Evolutionary conservation across 768 basidiomycete genomes (phyloP).

Genomic region (Tephrocybe sp.): DNA sequence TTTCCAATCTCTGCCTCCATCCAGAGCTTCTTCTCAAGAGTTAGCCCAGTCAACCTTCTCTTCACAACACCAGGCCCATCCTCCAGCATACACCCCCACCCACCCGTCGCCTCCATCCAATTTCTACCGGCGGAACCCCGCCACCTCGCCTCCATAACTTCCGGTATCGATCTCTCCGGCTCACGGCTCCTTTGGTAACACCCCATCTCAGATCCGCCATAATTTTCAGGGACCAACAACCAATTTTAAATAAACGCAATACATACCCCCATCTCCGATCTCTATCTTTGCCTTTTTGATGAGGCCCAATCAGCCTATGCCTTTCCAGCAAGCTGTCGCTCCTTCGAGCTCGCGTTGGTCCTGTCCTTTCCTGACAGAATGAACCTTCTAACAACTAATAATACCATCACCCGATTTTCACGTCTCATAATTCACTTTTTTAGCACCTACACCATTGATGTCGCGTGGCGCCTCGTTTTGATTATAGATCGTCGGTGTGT

Average conservation of each 20-base stretch:
- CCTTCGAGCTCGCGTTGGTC: neutral
- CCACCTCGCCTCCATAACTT: neutral
- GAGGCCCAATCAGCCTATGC: neutral
- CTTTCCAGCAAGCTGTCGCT: conserved; percentile 6
- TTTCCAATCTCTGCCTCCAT: conserved; percentile 7
- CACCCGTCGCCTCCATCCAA: neutral
- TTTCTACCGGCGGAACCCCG: neutral
- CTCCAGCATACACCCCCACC: neutral
- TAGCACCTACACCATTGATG: neutral
- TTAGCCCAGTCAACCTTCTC: conserved; percentile 8
- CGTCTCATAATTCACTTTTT: neutral
- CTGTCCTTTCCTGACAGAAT: neutral
- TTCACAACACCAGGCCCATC: conserved; percentile 4
- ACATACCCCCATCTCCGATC: conserved; percentile 5
- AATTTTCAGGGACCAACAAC: conserved; percentile 8
- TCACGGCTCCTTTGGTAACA: neutral
- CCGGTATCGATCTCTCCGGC: conserved; percentile 9
- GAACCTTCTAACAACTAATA: neutral
- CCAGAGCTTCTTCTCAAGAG: conserved; percentile 6
- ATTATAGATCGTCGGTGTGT: neutral
- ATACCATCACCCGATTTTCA: neutral
- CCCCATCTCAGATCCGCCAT: conserved; percentile 14
- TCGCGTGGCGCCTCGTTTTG: conserved; percentile 2
- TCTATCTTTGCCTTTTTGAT: conserved; percentile 8
- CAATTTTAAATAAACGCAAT: conserved; percentile 9